phyloP scores from a whole-genome alignment of 345 rosid species.

The Citrus maxima region DNA sequence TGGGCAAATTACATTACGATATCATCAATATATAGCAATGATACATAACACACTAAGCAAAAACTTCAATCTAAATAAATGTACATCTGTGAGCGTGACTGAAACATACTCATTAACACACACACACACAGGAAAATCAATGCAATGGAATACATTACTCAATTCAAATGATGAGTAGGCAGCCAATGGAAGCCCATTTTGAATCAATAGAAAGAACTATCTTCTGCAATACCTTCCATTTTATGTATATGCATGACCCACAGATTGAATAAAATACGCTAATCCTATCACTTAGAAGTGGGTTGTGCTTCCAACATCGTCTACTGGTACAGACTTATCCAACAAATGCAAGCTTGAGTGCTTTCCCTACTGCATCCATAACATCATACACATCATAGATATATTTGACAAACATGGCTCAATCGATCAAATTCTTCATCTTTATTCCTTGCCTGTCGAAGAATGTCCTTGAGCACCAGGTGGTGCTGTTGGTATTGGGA shows the following conservation, averaged over 20 bases:
- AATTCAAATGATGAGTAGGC: constrained; percentile 8
- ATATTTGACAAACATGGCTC: constrained; percentile 12
- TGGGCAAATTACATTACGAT: not conserved
- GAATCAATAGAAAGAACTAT: constrained; percentile 11
- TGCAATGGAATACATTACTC: not conserved
- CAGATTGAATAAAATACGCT: constrained; percentile 1
- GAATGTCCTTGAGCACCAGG: constrained; percentile 68
- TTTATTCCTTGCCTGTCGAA: constrained; percentile 35
- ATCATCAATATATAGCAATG: not conserved
- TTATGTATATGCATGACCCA: not conserved
- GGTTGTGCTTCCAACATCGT: constrained; percentile 10
- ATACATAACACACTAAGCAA: constrained; percentile 6
- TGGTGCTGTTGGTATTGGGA: constrained; percentile 72
- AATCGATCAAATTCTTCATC: constrained; percentile 11
- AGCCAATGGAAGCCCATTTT: constrained; percentile 17
- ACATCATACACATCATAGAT: not conserved
- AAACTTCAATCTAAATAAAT: constrained; percentile 11
- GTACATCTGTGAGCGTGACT: not conserved
- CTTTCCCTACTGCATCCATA: constrained; percentile 6
- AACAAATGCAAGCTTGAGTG: constrained; percentile 13
- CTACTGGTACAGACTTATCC: constrained; percentile 2
- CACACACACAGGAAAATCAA: not conserved
- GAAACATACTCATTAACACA: not conserved
- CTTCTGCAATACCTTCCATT: constrained; percentile 10
- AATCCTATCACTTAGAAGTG: not conserved